Evolutionary conservation across 1,284 basidiomycete species (phyloP).

Genomic region (Boletus sp.): DNA sequence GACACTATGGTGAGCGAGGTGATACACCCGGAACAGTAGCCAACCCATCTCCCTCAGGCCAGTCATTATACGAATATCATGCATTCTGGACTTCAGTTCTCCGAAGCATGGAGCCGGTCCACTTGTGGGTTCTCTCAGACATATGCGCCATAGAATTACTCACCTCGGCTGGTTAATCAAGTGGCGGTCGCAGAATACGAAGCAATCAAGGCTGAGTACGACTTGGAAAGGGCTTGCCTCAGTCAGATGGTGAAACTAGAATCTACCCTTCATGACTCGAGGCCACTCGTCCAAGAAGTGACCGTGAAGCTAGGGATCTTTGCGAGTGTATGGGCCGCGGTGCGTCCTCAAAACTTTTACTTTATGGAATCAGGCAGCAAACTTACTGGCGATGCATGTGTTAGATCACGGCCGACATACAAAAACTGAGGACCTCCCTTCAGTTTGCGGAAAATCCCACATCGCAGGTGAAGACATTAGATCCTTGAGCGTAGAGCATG

Average conservation of each 20-base stretch:
- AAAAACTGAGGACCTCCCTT: slow-evolving; percentile 10
- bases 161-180: slow-evolving; percentile 1
- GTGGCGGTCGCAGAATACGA: slow-evolving; percentile 9
- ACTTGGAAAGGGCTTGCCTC: slow-evolving; percentile 12
- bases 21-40: too few relatives aligned
- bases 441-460: slow-evolving; percentile 9
- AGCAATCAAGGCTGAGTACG: slow-evolving; percentile 3
- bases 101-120: not conserved
- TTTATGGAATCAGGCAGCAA: too few relatives aligned
- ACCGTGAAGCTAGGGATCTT: slow-evolving; percentile 19
- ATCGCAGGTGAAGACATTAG: slow-evolving; percentile 10
- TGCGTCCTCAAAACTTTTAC: slow-evolving; percentile 1
- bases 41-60: not conserved
- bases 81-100: slow-evolving; percentile 3
- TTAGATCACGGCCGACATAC: slow-evolving; percentile 23
- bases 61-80: slow-evolving; percentile 5
- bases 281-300: slow-evolving; percentile 21
- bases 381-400: not conserved
- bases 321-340: slow-evolving; percentile 20
- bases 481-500: too few relatives aligned
- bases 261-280: slow-evolving; percentile 6
- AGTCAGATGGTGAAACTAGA: slow-evolving; percentile 15
- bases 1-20: not conserved
- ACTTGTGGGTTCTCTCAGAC: slow-evolving; percentile 5
- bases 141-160: not conserved